A percentile compares a stretch with the other conserved stretches of the same genome.
Conservation (phyloP, 1,284 basidiomycete genomes). For the Fomitopsis schrenkii region DNA sequence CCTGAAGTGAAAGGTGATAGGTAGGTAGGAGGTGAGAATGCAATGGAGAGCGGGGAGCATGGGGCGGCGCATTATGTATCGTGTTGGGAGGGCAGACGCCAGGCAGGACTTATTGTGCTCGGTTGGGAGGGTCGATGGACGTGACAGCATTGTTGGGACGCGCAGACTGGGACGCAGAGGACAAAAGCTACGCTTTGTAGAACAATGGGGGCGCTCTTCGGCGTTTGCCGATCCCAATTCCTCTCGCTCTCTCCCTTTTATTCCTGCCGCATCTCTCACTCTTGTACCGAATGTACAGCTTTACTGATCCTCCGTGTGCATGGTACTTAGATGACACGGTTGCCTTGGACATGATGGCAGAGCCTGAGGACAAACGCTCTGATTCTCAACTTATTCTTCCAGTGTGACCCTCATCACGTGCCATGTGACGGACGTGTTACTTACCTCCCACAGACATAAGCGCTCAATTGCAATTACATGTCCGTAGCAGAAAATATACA, state of each 20-base stretch:
- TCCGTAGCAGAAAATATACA: too few species aligned
- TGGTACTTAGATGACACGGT: too few species aligned
- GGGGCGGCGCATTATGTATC: not conserved
- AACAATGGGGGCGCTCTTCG: not conserved
- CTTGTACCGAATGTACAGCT: not conserved
- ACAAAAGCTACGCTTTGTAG: constrained; percentile 1
- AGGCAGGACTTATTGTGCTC: not conserved
- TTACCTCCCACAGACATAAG: too few species aligned
- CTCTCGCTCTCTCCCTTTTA: not conserved
- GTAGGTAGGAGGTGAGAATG: not conserved
- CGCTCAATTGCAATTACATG: not conserved
- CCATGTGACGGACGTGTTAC: not conserved
- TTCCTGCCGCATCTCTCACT: not conserved
- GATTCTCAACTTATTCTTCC: not conserved
- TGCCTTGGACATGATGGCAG: too few species aligned
- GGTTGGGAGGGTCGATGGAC: not conserved
- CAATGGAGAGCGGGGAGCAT: not conserved
- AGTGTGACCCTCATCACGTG: not conserved
- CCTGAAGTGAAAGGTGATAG: not conserved
- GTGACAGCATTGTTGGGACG: not conserved
- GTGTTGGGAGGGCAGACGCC: not conserved
- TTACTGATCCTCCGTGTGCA: not conserved
- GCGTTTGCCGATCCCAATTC: not conserved
- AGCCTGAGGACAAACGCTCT: not conserved
- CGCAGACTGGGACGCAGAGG: not conserved